Conservation (phyloP, 148 eudicot genomes). For the Cornus controversa region DNA sequence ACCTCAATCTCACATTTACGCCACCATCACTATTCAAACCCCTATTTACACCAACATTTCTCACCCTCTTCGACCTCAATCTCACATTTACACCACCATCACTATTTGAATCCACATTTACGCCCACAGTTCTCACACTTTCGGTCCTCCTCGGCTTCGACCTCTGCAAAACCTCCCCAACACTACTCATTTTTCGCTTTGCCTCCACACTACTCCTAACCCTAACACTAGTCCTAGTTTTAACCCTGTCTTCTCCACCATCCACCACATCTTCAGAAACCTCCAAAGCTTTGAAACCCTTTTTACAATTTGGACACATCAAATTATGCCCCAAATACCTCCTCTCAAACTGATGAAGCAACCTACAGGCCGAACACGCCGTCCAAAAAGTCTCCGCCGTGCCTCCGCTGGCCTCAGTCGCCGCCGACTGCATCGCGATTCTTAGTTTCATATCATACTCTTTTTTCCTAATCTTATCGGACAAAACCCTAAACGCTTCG, state of each 20-base stretch:
- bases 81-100: constrained; percentile 14
- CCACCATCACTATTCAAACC: constrained; percentile 10
- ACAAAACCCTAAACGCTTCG: constrained; percentile 53
- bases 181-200: constrained; percentile 40
- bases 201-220: constrained; percentile 17
- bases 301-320: constrained; percentile 66
- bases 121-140: neutral
- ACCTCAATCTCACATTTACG: constrained; percentile 10
- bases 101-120: neutral
- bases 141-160: constrained; percentile 22
- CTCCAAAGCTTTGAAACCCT: constrained; percentile 59
- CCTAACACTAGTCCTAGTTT: constrained; percentile 35
- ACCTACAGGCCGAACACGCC: constrained; percentile 45
- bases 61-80: constrained; percentile 4
- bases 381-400: constrained; percentile 47
- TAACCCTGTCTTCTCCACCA: constrained; percentile 16
- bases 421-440: constrained; percentile 41
- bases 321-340: constrained; percentile 62
- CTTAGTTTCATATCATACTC: constrained; percentile 59
- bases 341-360: constrained; percentile 63
- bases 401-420: constrained; percentile 14
- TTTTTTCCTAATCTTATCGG: constrained; percentile 51
- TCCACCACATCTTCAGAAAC: constrained; percentile 14
- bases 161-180: constrained; percentile 37
- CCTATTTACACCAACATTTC: constrained; percentile 2